Evolutionary conservation across 1,284 basidiomycete genomes (phyloP).

Genomic region (Dichomitus squalens): DNA sequence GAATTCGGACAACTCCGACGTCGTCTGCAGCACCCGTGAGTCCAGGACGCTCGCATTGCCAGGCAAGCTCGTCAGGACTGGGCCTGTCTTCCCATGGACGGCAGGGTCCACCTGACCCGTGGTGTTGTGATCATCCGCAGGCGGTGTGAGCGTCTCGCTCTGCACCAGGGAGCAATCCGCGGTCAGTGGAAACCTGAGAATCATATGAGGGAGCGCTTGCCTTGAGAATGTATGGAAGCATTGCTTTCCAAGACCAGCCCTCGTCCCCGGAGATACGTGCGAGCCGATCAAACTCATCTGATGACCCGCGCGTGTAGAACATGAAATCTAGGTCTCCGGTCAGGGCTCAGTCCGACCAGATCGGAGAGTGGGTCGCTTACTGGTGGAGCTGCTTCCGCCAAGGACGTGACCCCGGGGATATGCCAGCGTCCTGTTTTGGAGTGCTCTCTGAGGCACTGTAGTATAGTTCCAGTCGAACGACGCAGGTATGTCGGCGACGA

Average conservation of each 20-base stretch:
- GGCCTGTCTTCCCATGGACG: conserved; percentile 23
- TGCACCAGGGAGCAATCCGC: background rate
- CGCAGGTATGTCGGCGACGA: background rate
- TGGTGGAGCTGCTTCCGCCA: conserved; percentile 16
- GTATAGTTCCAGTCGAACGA: conserved; percentile 19
- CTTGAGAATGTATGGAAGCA: conserved; percentile 1
- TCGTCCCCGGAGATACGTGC: conserved; percentile 8
- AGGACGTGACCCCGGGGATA: conserved; percentile 18
- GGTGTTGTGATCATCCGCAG: conserved; percentile 1
- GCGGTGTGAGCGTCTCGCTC: background rate
- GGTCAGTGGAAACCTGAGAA: too few relatives aligned
- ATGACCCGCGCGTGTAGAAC: conserved; percentile 3
- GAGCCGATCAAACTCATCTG: conserved; percentile 7
- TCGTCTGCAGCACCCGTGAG: conserved; percentile 33
- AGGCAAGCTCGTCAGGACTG: conserved; percentile 34
- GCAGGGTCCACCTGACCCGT: background rate
- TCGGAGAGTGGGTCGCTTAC: conserved; percentile 1
- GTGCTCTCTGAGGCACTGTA: conserved; percentile 10
- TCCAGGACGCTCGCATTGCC: conserved; percentile 36
- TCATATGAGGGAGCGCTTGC: too few relatives aligned
- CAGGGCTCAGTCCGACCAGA: background rate
- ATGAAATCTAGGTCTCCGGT: background rate
- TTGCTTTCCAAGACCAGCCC: conserved; percentile 9
- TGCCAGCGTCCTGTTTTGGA: conserved; percentile 3
- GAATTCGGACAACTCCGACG: conserved; percentile 35